Conservation (phyloP, 345 rosid genomes). For the Lepidium africanum region DNA sequence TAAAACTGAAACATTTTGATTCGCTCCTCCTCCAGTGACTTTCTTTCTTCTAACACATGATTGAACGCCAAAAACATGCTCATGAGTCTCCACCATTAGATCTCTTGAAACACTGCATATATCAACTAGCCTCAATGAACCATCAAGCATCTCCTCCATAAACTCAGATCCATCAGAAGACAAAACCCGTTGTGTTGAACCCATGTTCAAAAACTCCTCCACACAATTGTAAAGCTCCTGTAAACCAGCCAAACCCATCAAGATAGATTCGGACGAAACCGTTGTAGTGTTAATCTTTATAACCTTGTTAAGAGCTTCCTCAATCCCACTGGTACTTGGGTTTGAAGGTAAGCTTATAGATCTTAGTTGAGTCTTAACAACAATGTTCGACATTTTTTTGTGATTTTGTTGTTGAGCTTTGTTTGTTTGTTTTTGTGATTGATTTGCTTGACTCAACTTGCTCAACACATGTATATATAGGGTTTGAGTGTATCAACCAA, state of each 20-base stretch:
- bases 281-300: conserved; percentile 26
- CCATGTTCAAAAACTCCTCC: conserved; percentile 51
- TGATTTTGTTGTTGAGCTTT: conserved; percentile 1
- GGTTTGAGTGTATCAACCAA: conserved; percentile 24
- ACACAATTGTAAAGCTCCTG: conserved; percentile 39
- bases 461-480: conserved; percentile 2
- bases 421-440: neutral
- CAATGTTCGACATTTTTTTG: conserved; percentile 26
- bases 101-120: conserved; percentile 52
- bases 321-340: conserved; percentile 39
- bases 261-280: conserved; percentile 32
- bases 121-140: conserved; percentile 52
- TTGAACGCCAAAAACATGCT: conserved; percentile 46
- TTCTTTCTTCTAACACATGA: conserved; percentile 55
- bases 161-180: conserved; percentile 29
- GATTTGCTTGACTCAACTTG: conserved; percentile 2
- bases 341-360: conserved; percentile 75
- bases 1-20: conserved; percentile 12
- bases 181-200: conserved; percentile 46
- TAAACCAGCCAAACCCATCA: conserved; percentile 31
- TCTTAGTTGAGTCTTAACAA: conserved; percentile 35
- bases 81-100: conserved; percentile 39
- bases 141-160: conserved; percentile 49
- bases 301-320: conserved; percentile 50
- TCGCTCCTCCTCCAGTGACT: conserved; percentile 22